phyloP scores from a whole-genome alignment of 2,329 filamentous ascomycete species.

The Aspergillus fructus region DNA sequence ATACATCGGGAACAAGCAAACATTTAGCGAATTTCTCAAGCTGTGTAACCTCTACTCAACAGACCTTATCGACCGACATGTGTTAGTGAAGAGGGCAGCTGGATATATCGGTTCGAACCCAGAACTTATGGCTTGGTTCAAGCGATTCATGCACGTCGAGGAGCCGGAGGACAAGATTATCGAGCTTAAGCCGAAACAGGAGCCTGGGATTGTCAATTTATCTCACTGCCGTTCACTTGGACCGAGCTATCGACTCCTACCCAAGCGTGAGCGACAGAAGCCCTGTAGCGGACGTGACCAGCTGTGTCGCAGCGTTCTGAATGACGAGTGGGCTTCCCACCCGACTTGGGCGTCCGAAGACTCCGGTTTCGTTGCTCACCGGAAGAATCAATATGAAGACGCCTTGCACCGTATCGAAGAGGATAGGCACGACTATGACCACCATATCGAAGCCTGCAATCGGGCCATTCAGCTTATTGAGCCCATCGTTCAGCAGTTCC shows the following conservation, averaged over 20 bases:
- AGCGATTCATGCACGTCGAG: slow-evolving; percentile 71
- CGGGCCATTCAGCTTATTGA: slow-evolving; percentile 96
- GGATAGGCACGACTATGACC: slow-evolving; percentile 97
- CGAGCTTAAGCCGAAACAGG: slow-evolving; percentile 73
- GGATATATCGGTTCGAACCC: slow-evolving; percentile 84
- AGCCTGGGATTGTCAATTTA: slow-evolving; percentile 77
- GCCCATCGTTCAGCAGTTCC: slow-evolving; percentile 86
- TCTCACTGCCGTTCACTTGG: slow-evolving; percentile 95
- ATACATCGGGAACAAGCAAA: slow-evolving; percentile 85
- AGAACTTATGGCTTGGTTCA: slow-evolving; percentile 88
- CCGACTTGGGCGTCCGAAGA: slow-evolving; percentile 99
- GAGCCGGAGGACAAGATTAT: slow-evolving; percentile 75
- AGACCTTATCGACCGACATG: slow-evolving; percentile 82
- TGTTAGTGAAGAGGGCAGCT: slow-evolving; percentile 77
- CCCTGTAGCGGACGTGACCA: slow-evolving; percentile 92
- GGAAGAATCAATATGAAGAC: slow-evolving; percentile 95
- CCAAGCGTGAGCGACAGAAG: slow-evolving; percentile 86
- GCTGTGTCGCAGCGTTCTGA: slow-evolving; percentile 87
- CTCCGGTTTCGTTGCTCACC: slow-evolving; percentile 93
- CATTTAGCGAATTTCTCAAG: slow-evolving; percentile 95
- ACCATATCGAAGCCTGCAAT: slow-evolving; percentile 92
- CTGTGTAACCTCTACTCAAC: slow-evolving; percentile 94
- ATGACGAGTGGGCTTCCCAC: slow-evolving; percentile 98
- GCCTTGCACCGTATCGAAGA: slow-evolving; percentile 94
- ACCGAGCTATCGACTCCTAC: slow-evolving; percentile 89